Evolutionary conservation across 768 basidiomycete genomes (phyloP), one percentile per base, ranked within the genome.

Genomic region (Lactarius quietus): DNA sequence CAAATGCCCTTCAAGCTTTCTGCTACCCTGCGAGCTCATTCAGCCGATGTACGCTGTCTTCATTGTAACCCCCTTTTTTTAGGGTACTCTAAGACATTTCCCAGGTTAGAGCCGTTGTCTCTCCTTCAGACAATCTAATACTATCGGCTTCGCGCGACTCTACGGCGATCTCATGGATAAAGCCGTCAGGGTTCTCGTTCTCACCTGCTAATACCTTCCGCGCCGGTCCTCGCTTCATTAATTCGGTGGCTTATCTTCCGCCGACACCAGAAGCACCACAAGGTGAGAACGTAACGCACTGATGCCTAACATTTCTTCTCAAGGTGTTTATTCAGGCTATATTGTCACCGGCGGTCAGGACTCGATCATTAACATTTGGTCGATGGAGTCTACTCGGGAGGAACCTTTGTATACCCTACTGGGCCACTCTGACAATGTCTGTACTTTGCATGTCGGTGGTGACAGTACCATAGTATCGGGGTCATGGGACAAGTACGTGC

Each of bases 131-230:
- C 75, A 80, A 86, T 70, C 82, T 93, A 68, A 79, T 98, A 68
- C 81, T 98, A 67, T 97, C 95, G 26, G 91, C 90, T 66, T 97
- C 95, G 54, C 86, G 95, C 73, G 95, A 98, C 81, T 81, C 90
- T 18, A 92, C 93, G 48, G 91, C 93, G 69, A 92, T 95, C 74
- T 81, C 87, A 35, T 98, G 95, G 96, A 79, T 82, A 62, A 83
- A 85, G 74, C 70, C 80, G 43, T 75, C 83, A 51, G 70, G 79
- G 63, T 74, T 78, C 51, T 75, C 79, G 33, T 92, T 93, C 73
- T 73, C 77, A 6, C 82, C 83, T n/a, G 76, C 79, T 43, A 77
- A 80, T 31, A 79, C 84, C 56, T 78, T 87, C 64, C 82, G 77
- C 74, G 85, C 87, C 60, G 89, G 92, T 70, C 77, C 88, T 68